Evolutionary conservation across 2,329 filamentous ascomycete genomes (phyloP), one percentile per base, ranked within the genome.

Genomic region (Elsinoe perseae): DNA sequence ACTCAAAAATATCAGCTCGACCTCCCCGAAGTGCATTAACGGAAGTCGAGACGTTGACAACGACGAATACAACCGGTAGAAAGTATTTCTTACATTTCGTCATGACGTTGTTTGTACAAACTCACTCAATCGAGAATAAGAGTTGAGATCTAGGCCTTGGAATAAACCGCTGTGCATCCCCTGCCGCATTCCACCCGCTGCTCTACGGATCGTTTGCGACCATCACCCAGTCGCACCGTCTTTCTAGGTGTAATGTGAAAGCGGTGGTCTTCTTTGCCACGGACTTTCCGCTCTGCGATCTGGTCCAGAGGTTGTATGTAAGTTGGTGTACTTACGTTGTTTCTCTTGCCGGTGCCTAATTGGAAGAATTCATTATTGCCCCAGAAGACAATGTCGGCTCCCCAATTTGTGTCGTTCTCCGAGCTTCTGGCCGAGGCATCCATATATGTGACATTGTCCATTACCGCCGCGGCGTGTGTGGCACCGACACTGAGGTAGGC

Each of bases 341-440:
- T 93, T 60, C 92, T 77, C 75, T 87, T 95, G 25, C 93, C 91
- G 0, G 87, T 96, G 10, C 93, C 93, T 23, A 98, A 80, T 72
- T 98, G 93, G 70, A 87, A 96, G 68, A 85, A 82, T 73, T 97
- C 91, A 65, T 97, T 98, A 54, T 89, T 89, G 60, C 93, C 93
- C 89, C 91, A 98, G 77, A 89, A 95, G 1, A 97, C 70, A 27
- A 91, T 84, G 68, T 97, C 93, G 3, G 86, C 83, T 50, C 93
- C 93, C 82, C 85, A 95, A 68, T 93, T 91, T 1, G 84, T 89
- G 64, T 90, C 86, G 61, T 87, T 86, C 38, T 81, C 74, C 1
- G 79, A 78, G 14, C 69, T 63, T 64, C 59, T 70, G 59, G 64
- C 68, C 1, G 77, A 73, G 1, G 84, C 78, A 14, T 77, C 73